Evolutionary conservation across 371 early-diverging fungal genomes (phyloP).

Genomic region (Syncephalastrum racemosum): DNA sequence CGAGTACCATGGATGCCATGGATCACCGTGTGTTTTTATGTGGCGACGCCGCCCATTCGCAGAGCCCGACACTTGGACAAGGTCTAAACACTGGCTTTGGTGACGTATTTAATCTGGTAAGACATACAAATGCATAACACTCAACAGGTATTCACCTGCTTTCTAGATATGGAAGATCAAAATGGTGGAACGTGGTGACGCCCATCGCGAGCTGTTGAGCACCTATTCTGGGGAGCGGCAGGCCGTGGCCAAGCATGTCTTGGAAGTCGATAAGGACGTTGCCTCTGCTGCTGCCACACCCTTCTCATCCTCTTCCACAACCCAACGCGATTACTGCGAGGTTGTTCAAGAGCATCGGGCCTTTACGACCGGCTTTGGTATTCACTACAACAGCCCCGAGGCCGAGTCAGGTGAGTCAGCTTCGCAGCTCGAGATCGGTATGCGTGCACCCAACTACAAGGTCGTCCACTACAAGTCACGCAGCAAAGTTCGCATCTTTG

Average conservation of each 20-base stretch:
- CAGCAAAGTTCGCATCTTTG: conserved; percentile 36
- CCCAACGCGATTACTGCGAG: conserved; percentile 25
- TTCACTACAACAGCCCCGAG: conserved; percentile 23
- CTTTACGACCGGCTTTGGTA: conserved; percentile 46
- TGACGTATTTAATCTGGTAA: conserved; percentile 45
- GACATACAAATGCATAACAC: background rate
- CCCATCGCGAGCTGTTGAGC: conserved; percentile 19
- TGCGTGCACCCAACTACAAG: conserved; percentile 46
- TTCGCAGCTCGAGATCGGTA: conserved; percentile 25
- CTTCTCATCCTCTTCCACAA: conserved; percentile 9
- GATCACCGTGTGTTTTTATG: conserved; percentile 35
- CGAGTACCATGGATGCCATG: conserved; percentile 30
- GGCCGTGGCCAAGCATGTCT: conserved; percentile 38
- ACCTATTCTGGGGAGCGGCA: conserved; percentile 38
- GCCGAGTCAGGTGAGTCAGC: background rate
- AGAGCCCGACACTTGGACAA: conserved; percentile 46
- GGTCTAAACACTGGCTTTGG: conserved; percentile 49
- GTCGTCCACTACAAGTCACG: conserved; percentile 30
- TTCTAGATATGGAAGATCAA: conserved; percentile 43
- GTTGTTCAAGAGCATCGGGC: conserved; percentile 34
- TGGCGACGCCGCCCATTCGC: conserved; percentile 51
- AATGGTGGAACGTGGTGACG: conserved; percentile 33
- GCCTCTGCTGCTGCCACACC: conserved; percentile 43
- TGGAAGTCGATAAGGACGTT: conserved; percentile 36
- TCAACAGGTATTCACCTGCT: background rate